Evolutionary conservation across 139 green algal genomes (phyloP), one percentile per base, ranked within the genome.

Genomic region (Chlorella vulgaris): DNA sequence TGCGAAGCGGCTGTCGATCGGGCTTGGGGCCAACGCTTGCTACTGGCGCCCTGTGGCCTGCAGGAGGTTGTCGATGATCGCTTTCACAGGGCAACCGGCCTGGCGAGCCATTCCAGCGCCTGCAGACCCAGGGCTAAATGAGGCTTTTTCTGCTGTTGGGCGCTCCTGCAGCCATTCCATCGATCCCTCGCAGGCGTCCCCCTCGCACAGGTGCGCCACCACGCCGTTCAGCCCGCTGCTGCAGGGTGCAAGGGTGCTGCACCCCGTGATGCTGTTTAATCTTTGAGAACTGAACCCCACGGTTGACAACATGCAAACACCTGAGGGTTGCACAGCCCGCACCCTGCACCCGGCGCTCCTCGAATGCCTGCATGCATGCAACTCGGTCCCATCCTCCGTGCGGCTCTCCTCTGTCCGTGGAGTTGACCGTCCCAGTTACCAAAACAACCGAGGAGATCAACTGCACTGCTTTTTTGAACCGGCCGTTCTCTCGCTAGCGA

Each of bases 211-310:
- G 47, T 55, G 47, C 10, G 47, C 47, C 10, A n/a, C n/a, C n/a
- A n/a, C n/a, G n/a, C n/a, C n/a, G n/a, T n/a, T n/a, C n/a, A n/a
- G n/a, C n/a, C n/a, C n/a, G n/a, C n/a, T 69, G 62, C 29, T 40
- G 29, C 62, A 21, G 6, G 62, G 18, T 38, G 29, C 21, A 7
- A n/a, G 6, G 62, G 62, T 58, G 7, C 40, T n/a, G 29, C 33
- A 39, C 84, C 84, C 84, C 21, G 28, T 85, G 84, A 88, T 88
- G 84, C 47, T 42, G 55, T 28, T 51, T 78, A 88, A 88, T 88
- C 84, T 88, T 88, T 88, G 84, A 88, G 84, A 88, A 83, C 84
- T 76, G 80, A 88, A 86, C 61, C 74, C 53, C 7, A 22, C 67
- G 80, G 74, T 88, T 61, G 80, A 86, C 58, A 86, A 50, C 43